Base-by-base conservation (phyloP, 2,329 filamentous ascomycete species). In the Pseudogymnoascus sp. region DNA sequence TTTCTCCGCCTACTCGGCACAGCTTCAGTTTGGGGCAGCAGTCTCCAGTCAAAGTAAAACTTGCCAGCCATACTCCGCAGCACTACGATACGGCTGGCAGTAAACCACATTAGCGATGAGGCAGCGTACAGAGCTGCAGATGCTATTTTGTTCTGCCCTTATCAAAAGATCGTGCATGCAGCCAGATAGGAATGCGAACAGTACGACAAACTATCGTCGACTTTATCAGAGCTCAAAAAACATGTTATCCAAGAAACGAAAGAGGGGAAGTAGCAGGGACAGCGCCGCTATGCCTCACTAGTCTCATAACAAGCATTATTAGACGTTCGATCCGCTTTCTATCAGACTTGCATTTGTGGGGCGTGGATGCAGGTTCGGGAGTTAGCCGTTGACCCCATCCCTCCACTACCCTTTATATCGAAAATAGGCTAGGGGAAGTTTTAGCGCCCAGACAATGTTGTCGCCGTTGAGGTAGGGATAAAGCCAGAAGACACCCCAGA, bases 401-500 rank as follows among this genome's bases (percentile, higher is more conserved):
- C 25, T 8, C 39, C 39, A 22, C 39, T 14, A 25, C 39, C 39
- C 39, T 32, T 69, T 37, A n/a, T n/a, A 30, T 61, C 35, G 20
- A 63, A 20, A 25, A 25, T 25, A 25, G 22, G 22, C 22, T 25
- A 25, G 22, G 5, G 22, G 22, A 25, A 25, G 22, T 25, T 25
- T 25, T 25, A 25, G 22, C 22, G 22, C 3, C 67, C n/a, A n/a
- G n/a, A n/a, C n/a, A n/a, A n/a, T n/a, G n/a, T n/a, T n/a, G n/a
- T n/a, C n/a, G n/a, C n/a, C n/a, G n/a, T n/a, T n/a, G n/a, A n/a
- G n/a, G n/a, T n/a, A n/a, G n/a, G n/a, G n/a, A 79, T 77, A 67
- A 75, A 70, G 6, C 64, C 67, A 1, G 76, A 80, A 1, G 86
- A 89, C 66, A 73, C 89, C 37, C 78, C 78, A 2, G 73, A 81